phyloP scores from a whole-genome alignment of 2,329 filamentous ascomycete genomes.

The Bipolaris gigantea region DNA sequence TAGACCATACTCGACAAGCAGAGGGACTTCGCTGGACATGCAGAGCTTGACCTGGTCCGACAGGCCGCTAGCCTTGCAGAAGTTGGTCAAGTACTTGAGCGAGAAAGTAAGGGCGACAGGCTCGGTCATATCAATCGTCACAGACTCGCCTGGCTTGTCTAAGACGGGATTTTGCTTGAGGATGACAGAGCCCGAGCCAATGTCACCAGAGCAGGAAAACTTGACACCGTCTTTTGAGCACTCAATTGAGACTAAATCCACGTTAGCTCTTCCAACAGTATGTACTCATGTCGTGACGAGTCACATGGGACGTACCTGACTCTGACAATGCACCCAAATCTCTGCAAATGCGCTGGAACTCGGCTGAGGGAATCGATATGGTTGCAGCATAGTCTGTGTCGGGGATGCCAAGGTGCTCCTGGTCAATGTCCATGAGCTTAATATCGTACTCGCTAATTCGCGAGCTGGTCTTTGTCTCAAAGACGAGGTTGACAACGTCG shows the following conservation, averaged over 20 bases:
- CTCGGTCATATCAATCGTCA: slow-evolving; percentile 88
- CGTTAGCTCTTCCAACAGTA: slow-evolving; percentile 25
- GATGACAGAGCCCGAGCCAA: slow-evolving; percentile 91
- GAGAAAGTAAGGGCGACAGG: slow-evolving; percentile 95
- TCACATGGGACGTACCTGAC: slow-evolving; percentile 68
- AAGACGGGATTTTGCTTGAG: slow-evolving; percentile 85
- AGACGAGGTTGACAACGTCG: slow-evolving; percentile 91
- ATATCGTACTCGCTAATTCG: slow-evolving; percentile 98
- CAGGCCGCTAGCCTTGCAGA: slow-evolving; percentile 94
- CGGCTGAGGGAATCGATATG: slow-evolving; percentile 81
- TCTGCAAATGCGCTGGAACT: slow-evolving; percentile 94
- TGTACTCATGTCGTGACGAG: background rate
- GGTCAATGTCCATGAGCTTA: slow-evolving; percentile 99
- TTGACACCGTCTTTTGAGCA: slow-evolving; percentile 96
- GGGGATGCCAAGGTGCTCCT: slow-evolving; percentile 97
- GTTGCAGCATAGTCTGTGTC: slow-evolving; percentile 98
- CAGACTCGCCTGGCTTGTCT: slow-evolving; percentile 83
- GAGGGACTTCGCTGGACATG: slow-evolving; percentile 92
- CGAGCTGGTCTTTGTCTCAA: slow-evolving; percentile 87
- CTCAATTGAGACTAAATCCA: slow-evolving; percentile 78
- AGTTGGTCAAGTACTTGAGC: slow-evolving; percentile 99
- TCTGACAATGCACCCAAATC: slow-evolving; percentile 92
- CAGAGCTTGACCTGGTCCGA: slow-evolving; percentile 84
- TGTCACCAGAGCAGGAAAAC: slow-evolving; percentile 91
- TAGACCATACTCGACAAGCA: slow-evolving; percentile 89